phyloP scores from a whole-genome alignment of 768 basidiomycete genomes.

The Galerina sulciceps region DNA sequence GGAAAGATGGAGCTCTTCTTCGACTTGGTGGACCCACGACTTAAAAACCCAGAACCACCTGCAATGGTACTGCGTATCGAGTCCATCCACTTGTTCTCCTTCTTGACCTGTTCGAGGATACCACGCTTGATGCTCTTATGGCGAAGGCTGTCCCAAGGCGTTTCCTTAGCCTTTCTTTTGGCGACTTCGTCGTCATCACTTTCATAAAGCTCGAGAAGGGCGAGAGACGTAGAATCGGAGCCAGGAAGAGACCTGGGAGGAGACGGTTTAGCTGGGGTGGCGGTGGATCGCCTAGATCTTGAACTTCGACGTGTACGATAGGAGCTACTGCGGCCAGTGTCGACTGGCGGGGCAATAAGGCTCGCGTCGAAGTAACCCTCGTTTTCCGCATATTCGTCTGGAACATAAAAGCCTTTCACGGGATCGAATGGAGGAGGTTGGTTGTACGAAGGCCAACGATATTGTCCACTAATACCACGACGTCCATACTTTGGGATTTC shows the following conservation, averaged over 20 bases:
- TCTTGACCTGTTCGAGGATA: conserved; percentile 47
- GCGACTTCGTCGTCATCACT: conserved; percentile 15
- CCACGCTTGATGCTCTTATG: conserved; percentile 57
- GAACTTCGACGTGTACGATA: background rate
- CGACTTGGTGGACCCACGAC: background rate
- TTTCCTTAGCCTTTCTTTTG: conserved; percentile 12
- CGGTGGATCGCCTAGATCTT: background rate
- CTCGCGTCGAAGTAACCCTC: background rate
- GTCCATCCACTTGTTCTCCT: conserved; percentile 36
- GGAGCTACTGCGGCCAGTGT: background rate
- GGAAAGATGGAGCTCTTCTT: no score
- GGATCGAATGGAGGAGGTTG: conserved; percentile 18
- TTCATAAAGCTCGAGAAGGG: conserved; percentile 29
- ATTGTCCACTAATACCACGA: background rate
- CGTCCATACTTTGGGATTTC: background rate
- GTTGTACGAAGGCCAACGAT: conserved; percentile 22
- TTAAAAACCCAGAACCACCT: background rate
- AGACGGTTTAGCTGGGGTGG: background rate
- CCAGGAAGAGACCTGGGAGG: background rate
- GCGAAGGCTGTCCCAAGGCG: conserved; percentile 49
- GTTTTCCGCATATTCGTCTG: background rate
- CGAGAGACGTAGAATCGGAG: conserved; percentile 23
- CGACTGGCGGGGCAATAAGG: background rate
- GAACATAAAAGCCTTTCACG: conserved; percentile 8
- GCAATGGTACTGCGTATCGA: conserved; percentile 29